A percentile compares a stretch with the other conserved stretches of the same genome.
Evolutionary conservation across 768 basidiomycete genomes (phyloP).

Genomic region (Tubosaeta sp.): DNA sequence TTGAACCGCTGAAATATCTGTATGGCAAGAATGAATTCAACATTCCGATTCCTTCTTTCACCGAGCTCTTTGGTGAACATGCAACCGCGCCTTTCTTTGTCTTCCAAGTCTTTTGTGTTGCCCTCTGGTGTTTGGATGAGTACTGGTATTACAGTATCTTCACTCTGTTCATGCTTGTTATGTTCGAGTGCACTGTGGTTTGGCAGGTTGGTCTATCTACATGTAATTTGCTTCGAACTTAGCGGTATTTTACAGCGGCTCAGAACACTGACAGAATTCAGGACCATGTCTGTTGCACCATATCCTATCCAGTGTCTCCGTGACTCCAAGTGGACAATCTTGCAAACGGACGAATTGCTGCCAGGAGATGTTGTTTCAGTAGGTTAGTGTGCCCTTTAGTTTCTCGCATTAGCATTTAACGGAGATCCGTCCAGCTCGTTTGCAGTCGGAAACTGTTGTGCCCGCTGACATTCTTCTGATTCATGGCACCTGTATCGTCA

Average conservation of each 20-base stretch:
- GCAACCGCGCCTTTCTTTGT: constrained; percentile 99
- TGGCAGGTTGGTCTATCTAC: constrained; percentile 70
- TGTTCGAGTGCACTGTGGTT: constrained; percentile 98
- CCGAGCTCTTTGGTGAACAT: constrained; percentile 89
- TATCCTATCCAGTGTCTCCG: constrained; percentile 83
- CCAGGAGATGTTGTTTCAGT: constrained; percentile 90
- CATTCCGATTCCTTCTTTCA: constrained; percentile 94
- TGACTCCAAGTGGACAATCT: constrained; percentile 70
- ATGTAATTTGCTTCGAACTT: neutral
- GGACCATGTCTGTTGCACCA: constrained; percentile 93
- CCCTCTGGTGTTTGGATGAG: constrained; percentile 95
- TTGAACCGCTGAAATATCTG: constrained; percentile 52
- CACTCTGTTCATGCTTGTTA: constrained; percentile 96
- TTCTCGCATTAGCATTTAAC: constrained; percentile 1
- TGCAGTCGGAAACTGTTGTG: constrained; percentile 77
- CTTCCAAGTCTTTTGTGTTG: constrained; percentile 97
- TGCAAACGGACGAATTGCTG: constrained; percentile 83
- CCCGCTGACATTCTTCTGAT: constrained; percentile 94
- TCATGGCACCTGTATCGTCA: constrained; percentile 91
- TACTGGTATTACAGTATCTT: constrained; percentile 99
- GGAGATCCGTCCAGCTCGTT: constrained; percentile 43
- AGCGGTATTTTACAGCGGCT: constrained; percentile 58
- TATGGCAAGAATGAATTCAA: constrained; percentile 96
- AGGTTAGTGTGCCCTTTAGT: constrained; percentile 42
- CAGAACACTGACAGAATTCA: constrained; percentile 88